phyloP scores from a whole-genome alignment of 2,329 filamentous ascomycete species.

The Ophiostoma piceae region DNA sequence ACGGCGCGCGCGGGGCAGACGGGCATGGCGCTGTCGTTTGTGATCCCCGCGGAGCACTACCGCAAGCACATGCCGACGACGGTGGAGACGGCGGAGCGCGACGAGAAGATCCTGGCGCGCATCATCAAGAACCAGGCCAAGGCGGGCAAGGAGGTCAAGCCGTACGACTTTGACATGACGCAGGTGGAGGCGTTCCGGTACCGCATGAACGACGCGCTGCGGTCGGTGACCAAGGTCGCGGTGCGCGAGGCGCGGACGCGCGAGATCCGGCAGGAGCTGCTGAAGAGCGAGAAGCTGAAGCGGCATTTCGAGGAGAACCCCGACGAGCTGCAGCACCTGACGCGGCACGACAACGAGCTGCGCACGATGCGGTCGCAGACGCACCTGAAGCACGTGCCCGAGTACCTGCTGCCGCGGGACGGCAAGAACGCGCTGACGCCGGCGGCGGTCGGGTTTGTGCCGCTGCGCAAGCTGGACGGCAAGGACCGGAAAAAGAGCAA shows the following conservation, averaged over 20 bases:
- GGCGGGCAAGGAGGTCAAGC: constrained; percentile 76
- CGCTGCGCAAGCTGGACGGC: constrained; percentile 52
- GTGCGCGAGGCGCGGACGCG: constrained; percentile 84
- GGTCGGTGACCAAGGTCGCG: constrained; percentile 82
- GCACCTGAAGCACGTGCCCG: constrained; percentile 89
- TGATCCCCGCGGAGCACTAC: constrained; percentile 74
- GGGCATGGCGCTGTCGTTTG: constrained; percentile 94
- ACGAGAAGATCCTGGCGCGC: constrained; percentile 76
- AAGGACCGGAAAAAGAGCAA: constrained; percentile 42
- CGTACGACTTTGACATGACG: constrained; percentile 91
- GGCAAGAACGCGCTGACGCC: constrained; percentile 63
- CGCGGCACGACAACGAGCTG: constrained; percentile 85
- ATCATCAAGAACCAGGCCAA: constrained; percentile 75
- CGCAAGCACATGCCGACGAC: constrained; percentile 86
- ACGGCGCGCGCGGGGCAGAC: constrained; percentile 87
- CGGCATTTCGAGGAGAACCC: constrained; percentile 97
- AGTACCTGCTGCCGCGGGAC: constrained; percentile 79
- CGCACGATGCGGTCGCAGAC: constrained; percentile 77
- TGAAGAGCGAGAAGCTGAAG: constrained; percentile 91
- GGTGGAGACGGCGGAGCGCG: constrained; percentile 67
- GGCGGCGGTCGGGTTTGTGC: constrained; percentile 70
- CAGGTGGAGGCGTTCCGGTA: constrained; percentile 93
- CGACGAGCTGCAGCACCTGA: constrained; percentile 67
- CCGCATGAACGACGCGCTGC: constrained; percentile 85
- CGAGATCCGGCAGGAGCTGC: constrained; percentile 80